Evolutionary conservation across 306 rosid genomes (phyloP).

Genomic region (Rosa rugosa): DNA sequence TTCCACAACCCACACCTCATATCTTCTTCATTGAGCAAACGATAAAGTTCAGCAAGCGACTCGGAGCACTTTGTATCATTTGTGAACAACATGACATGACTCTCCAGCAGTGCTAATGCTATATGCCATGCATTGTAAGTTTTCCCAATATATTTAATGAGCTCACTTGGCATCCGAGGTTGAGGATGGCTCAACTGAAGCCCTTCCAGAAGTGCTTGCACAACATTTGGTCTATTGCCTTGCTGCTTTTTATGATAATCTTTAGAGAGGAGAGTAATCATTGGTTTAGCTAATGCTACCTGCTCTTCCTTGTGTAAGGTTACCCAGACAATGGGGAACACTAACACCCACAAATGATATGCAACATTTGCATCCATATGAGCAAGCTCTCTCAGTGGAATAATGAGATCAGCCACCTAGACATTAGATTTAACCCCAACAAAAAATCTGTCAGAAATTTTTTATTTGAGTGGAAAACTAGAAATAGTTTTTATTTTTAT

Average conservation of each 20-base stretch:
- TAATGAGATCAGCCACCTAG: conserved; percentile 87
- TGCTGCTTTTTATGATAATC: conserved; percentile 97
- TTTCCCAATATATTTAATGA: conserved; percentile 94
- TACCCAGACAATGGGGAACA: conserved; percentile 98
- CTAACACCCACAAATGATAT: conserved; percentile 98
- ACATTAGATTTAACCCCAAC: neutral
- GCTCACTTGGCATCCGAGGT: conserved; percentile 99
- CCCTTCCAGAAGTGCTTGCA: conserved; percentile 98
- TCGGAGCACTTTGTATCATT: conserved; percentile 90
- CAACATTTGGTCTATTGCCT: conserved; percentile 92
- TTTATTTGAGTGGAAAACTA: neutral
- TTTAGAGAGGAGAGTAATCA: conserved; percentile 89
- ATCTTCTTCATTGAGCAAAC: conserved; percentile 96
- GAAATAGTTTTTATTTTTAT: neutral
- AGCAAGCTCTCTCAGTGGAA: conserved; percentile 94
- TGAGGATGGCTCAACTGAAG: conserved; percentile 99
- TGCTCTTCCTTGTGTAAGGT: conserved; percentile 96
- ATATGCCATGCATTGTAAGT: conserved; percentile 99
- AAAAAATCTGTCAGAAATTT: conserved; percentile 15
- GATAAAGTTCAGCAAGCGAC: conserved; percentile 96
- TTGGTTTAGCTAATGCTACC: conserved; percentile 88
- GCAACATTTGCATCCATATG: conserved; percentile 98
- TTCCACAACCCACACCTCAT: conserved; percentile 99
- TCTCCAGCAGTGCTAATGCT: conserved; percentile 90
- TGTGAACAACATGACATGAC: conserved; percentile 87